phyloP scores from a whole-genome alignment of 1,284 basidiomycete species.

The Sanghuangporus sanghuang region DNA sequence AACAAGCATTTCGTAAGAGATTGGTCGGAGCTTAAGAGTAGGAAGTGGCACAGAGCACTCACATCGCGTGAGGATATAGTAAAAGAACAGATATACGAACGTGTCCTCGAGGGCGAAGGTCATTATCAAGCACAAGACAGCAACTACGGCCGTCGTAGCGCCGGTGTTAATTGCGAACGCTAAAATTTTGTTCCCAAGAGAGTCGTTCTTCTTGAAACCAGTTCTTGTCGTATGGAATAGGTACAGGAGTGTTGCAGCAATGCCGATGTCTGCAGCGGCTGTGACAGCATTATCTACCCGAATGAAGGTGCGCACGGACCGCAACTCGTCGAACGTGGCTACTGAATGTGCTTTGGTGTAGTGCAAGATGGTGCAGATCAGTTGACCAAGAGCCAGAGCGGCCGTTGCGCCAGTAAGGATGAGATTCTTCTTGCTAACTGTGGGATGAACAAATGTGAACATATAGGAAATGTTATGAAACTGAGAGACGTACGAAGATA shows the following conservation, averaged over 20 bases:
- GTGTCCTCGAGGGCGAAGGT: not conserved
- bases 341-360: not conserved
- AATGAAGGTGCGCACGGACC: slow-evolving; percentile 33
- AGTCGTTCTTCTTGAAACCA: slow-evolving; percentile 12
- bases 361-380: not conserved
- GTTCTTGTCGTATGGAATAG: slow-evolving; percentile 11
- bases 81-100: slow-evolving; percentile 14
- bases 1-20: not conserved
- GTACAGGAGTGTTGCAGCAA: slow-evolving; percentile 14
- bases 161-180: slow-evolving; percentile 18
- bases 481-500: not conserved
- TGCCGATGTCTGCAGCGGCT: slow-evolving; percentile 8
- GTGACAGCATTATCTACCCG: not conserved
- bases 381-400: not conserved
- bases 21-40: not conserved
- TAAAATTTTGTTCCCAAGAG: slow-evolving; percentile 10
- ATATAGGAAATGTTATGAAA: not conserved
- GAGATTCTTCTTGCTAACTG: slow-evolving; percentile 6
- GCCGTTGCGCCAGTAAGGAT: not conserved
- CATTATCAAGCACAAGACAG: slow-evolving; percentile 9
- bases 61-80: not conserved
- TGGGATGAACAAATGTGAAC: not conserved
- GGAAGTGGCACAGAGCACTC: not conserved
- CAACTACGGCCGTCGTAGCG: slow-evolving; percentile 13
- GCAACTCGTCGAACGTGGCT: not conserved